Percentiles rank a stretch among this genome's conserved stretches.
phyloP scores from a whole-genome alignment of 2,329 filamentous ascomycete genomes.

The Fusarium cyanostomum region DNA sequence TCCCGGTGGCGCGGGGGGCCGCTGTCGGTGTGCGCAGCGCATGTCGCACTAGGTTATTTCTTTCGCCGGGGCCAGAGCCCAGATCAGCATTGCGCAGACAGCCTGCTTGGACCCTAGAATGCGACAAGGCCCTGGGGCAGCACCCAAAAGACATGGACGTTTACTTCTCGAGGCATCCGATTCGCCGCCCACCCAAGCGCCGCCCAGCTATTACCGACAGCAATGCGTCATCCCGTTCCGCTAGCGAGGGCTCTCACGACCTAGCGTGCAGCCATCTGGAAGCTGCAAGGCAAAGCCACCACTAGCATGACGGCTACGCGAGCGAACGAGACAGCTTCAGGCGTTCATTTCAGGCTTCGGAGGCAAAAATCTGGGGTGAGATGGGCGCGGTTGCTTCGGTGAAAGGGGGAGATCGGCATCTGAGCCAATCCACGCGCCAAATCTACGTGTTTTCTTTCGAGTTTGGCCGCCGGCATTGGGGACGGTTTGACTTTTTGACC shows the following conservation, averaged over 20 bases:
- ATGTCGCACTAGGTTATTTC: neutral
- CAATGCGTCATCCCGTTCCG: constrained; percentile 43
- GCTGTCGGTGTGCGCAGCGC: neutral
- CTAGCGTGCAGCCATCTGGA: constrained; percentile 6
- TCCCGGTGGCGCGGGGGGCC: constrained; percentile 18
- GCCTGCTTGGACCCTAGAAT: constrained; percentile 17
- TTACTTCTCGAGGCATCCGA: constrained; percentile 25
- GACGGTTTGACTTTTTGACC: constrained; percentile 10
- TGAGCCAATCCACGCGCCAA: neutral
- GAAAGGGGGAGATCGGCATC: constrained; percentile 12
- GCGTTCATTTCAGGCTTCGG: neutral
- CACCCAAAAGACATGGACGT: neutral
- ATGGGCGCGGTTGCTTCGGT: neutral
- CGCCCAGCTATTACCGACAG: constrained; percentile 40
- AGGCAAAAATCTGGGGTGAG: constrained; percentile 26
- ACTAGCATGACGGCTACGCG: neutral
- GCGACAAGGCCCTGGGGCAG: neutral
- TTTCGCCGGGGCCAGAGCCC: neutral
- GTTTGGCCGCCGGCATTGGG: constrained; percentile 7
- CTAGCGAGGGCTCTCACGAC: constrained; percentile 22
- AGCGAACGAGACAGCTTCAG: neutral
- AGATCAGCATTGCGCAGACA: constrained; percentile 4
- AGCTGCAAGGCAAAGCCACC: constrained; percentile 2
- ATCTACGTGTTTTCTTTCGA: neutral
- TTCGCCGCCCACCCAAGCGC: constrained; percentile 27